Base-by-base conservation (phyloP, 2,329 filamentous ascomycete genomes). In the Ophiobolus disseminans region DNA sequence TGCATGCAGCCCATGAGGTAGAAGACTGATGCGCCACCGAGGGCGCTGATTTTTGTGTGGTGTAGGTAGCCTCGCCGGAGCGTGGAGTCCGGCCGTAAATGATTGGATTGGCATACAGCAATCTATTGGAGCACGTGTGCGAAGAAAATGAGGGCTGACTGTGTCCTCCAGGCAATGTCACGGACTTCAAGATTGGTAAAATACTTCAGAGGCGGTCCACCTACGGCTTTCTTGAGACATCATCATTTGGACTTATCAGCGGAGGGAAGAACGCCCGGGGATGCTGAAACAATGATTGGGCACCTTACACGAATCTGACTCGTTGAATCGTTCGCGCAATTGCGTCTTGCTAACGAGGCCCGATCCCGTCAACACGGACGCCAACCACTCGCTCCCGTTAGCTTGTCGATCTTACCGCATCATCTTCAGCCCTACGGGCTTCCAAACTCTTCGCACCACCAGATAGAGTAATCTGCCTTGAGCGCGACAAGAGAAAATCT, bases 401-500 rank as follows among this genome's bases (percentile, higher is more conserved):
- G 25, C 36, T 14, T n/a, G 25, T 20, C 30, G 37, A 34, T 26
- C 44, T 13, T 22, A n/a, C n/a, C n/a, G n/a, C n/a, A n/a, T n/a
- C n/a, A n/a, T n/a, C 36, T n/a, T 40, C 44, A 40, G 44, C 44
- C 44, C 44, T 47, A 40, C 28, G 28, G n/a, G 13, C n/a, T n/a
- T n/a, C n/a, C n/a, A n/a, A n/a, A 11, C 25, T 28, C 25, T n/a
- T 28, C 25, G 23, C 3, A 10, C 17, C 14, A 5, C 17, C 17
- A 23, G 25, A 39, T 13, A 22, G 14, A 20, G 26, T 11, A 31
- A 30, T n/a, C 17, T 17, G 19, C 8, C 8, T 14, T 10, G 11
- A 10, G 26, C 42, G 16, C 34, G 19, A 7, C 9, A 20, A 16
- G 19, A 20, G 13, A 9, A 45, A 16, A 26, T 19, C 11, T 25